These are phyloP conservation scores for Hyaloperonospora brassicae DNA, from an alignment of 352 stramenopile genomes.

Conservation along the genomic window DNA sequence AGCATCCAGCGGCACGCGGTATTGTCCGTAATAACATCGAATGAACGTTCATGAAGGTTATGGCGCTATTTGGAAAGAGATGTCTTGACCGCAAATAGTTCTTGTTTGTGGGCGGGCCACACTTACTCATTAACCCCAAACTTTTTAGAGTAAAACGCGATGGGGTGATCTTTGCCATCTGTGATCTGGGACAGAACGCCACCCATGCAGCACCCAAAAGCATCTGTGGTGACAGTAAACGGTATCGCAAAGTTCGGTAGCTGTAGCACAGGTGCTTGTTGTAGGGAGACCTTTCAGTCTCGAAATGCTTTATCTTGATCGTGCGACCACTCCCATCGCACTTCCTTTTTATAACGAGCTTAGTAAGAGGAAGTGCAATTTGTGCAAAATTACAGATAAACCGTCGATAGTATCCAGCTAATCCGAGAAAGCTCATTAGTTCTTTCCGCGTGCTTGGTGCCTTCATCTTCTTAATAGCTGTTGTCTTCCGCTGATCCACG, in stretches of 20 bases:
- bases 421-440: background rate
- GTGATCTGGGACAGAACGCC: constrained; percentile 2
- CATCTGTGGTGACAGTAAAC: constrained; percentile 7
- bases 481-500: constrained; percentile 22
- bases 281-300: constrained; percentile 15
- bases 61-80: too few species aligned
- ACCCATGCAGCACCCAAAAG: constrained; percentile 9
- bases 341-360: constrained; percentile 17
- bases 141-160: constrained; percentile 19
- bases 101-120: background rate
- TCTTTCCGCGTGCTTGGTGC: constrained; percentile 4
- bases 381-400: constrained; percentile 23
- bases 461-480: constrained; percentile 19
- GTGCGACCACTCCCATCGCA: background rate
- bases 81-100: background rate
- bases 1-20: too few species aligned
- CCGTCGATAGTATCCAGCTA: constrained; percentile 20
- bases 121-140: background rate
- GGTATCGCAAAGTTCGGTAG: constrained; percentile 14
- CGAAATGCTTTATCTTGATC: constrained; percentile 11
- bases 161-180: constrained; percentile 14
- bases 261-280: constrained; percentile 4
- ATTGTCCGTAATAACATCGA: too few species aligned
- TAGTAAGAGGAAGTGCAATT: constrained; percentile 13
- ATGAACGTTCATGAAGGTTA: too few species aligned